Base-by-base conservation (phyloP, 306 rosid species). In the Quercus mongolica region DNA sequence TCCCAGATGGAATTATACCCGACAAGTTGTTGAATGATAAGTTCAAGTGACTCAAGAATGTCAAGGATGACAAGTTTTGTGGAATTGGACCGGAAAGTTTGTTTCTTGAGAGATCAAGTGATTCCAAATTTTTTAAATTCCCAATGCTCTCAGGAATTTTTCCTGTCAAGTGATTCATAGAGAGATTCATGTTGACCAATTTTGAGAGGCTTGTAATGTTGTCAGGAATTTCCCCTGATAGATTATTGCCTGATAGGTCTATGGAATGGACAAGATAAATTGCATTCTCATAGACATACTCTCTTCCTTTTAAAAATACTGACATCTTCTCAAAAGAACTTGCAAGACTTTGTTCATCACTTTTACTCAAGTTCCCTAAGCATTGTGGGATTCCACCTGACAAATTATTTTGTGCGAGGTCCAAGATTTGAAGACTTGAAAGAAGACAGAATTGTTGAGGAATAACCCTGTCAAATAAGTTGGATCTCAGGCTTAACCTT, bases 81-180 rank as follows among this genome's bases (percentile, higher is more conserved):
- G 78, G 78, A 2, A 79, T 79, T n/a, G 67, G 18, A 5, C 78
- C 83, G 0, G 51, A 55, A 55, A 80, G 69, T 4, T 55, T 41
- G 73, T 80, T 74, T n/a, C 14, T 65, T 14, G 69, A 80, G 1
- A 56, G 61, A 44, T 80, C 79, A 6, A 80, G 62, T 33, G 83
- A 55, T 65, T 80, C 83, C 25, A 74, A 17, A 17, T 0, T 0
- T 11, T 55, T 21, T 23, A 55, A 51, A 17, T 56, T 4, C 10
- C 75, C 75, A 13, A 80, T 74, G 10, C 9, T 8, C 3, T n/a
- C 5, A 3, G 77, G 76, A 19, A 83, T 83, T 56, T 15, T 13
- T 65, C 82, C 76, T 7, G 35, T 15, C 23, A 83, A 21, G 69
- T 68, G 62, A 63, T 78, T 78, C 23, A 21, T 0, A 21, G 23